A percentile compares a stretch with the other conserved stretches of the same genome.
Conservation (phyloP, 2,329 filamentous ascomycete genomes). For the Trichoderma asperellum region DNA sequence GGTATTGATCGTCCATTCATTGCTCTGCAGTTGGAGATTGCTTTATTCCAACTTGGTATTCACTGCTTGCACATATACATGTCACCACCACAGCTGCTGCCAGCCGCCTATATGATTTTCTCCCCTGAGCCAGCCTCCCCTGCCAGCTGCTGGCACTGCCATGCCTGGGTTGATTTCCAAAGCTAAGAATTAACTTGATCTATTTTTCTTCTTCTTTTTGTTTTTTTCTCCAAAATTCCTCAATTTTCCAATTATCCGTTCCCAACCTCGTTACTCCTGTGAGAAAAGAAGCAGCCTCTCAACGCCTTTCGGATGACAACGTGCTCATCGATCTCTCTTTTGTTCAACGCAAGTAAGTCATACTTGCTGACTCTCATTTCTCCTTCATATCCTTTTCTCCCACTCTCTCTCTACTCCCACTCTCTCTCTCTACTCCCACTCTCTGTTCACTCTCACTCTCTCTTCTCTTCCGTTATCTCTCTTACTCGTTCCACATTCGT, state of each 20-base stretch:
- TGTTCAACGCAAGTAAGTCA: not conserved
- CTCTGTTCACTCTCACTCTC: not conserved
- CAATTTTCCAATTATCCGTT: not conserved
- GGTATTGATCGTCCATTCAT: not conserved
- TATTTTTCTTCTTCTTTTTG: not conserved
- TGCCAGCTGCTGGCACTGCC: conserved; percentile 12
- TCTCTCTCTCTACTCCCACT: not conserved
- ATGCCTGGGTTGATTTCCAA: conserved; percentile 1
- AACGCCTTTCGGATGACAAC: not conserved
- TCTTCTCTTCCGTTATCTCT: not conserved
- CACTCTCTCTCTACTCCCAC: not conserved
- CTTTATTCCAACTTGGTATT: not conserved
- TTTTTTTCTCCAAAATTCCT: not conserved
- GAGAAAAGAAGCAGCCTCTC: not conserved
- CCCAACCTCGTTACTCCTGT: not conserved
- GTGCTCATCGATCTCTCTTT: not conserved
- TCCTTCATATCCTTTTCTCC: not conserved
- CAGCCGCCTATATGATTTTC: not conserved
- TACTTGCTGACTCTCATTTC: not conserved
- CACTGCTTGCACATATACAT: not conserved
- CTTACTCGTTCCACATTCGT: not conserved
- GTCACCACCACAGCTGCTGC: not conserved
- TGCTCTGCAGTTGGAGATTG: not conserved
- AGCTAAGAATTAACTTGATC: not conserved
- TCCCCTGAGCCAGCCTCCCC: not conserved